These are phyloP conservation scores for Clausena lansium DNA, from an alignment of 345 rosid genomes.

Conservation along the genomic window DNA sequence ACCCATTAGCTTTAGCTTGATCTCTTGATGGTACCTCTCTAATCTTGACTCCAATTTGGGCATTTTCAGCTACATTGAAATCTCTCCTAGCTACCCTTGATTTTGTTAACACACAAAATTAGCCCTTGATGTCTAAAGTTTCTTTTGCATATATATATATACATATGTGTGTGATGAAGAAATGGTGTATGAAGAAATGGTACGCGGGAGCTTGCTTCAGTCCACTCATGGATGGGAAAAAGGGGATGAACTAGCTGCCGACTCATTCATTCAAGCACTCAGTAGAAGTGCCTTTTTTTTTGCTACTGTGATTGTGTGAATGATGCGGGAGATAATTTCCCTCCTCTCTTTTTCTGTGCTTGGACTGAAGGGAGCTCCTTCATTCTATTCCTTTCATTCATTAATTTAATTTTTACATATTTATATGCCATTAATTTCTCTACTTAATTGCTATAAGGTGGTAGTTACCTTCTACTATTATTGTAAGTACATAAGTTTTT, in stretches of 20 bases:
- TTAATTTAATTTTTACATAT: too few relatives aligned
- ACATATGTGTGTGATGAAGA: neutral
- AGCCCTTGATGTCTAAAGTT: too few relatives aligned
- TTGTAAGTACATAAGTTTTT: too few relatives aligned
- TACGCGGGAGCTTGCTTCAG: slow-evolving; percentile 82
- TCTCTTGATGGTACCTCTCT: neutral
- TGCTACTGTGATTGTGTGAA: slow-evolving; percentile 78
- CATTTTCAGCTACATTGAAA: neutral
- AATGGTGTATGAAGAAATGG: slow-evolving; percentile 3
- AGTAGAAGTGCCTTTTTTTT: slow-evolving; percentile 15
- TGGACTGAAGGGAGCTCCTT: slow-evolving; percentile 99
- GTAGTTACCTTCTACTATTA: too few relatives aligned
- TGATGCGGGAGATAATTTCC: slow-evolving; percentile 94
- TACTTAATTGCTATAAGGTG: too few relatives aligned
- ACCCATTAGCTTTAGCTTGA: neutral
- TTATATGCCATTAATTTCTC: neutral
- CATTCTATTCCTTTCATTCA: slow-evolving; percentile 29
- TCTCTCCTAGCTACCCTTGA: neutral
- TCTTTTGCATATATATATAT: too few relatives aligned
- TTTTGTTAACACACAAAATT: neutral
- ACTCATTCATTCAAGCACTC: slow-evolving; percentile 90
- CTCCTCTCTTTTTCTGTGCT: slow-evolving; percentile 69
- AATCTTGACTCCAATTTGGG: neutral
- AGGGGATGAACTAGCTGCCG: slow-evolving; percentile 86
- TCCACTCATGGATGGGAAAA: slow-evolving; percentile 66